Base-by-base conservation (phyloP, 176 grass and related monocot species). In the Avena insularis region DNA sequence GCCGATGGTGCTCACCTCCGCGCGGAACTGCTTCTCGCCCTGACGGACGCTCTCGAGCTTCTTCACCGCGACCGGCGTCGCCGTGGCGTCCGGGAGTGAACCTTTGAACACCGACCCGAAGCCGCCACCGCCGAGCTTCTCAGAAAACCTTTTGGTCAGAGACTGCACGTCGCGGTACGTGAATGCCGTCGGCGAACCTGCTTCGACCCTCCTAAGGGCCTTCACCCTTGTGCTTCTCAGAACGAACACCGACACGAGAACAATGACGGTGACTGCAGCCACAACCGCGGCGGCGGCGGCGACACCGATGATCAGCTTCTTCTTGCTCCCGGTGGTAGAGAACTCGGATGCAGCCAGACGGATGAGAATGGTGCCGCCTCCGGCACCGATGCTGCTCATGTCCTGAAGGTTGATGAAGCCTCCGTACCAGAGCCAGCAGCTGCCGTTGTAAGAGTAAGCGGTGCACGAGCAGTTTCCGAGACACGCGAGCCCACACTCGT, bases 81-180 rank as follows among this genome's bases (percentile, higher is more conserved):
- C 1, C 33, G 3, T 51, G 21, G 4, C 53, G 5, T 58, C 19
- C 7, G 90, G 60, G 3, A 95, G 15, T 0, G 23, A 58, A 0
- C 93, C 90, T 60, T 84, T 90, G 70, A 66, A 90, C 49, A 95
- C 90, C 2, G 90, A 90, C 3, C 92, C 88, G 57, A 92, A 95
- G 79, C 51, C 17, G 36, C 93, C 88, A 1, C 85, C 65, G 55
- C 88, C 93, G 70, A 95, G 33, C 59, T 50, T 90, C 43, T 92
- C 73, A 0, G 70, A 90, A 82, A 92, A 90, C 20, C 90, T 92
- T n/a, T 84, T 92, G 69, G 90, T 92, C 55, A 69, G 0, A 8
- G 9, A 19, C 47, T 84, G 86, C 84, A 93, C 31, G 54, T 91
- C 89, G 0, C 89, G 71, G 89, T 93, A 91, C 27, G 66, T 81